phyloP scores from a whole-genome alignment of 768 basidiomycete genomes.

The button mushroom (Agaricus bisporus) region DNA sequence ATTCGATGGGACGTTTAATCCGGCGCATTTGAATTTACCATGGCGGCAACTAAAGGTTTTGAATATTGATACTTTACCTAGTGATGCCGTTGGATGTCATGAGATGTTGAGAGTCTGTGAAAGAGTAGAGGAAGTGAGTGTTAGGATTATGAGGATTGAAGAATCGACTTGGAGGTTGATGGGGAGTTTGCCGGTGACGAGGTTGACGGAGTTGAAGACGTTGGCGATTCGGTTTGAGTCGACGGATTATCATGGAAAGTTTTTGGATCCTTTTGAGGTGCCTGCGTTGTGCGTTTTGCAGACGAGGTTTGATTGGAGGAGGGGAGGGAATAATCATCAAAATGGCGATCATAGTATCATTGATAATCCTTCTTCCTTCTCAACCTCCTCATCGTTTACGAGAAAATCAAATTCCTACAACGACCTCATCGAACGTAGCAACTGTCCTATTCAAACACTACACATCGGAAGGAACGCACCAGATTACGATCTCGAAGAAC shows the following conservation, averaged over 20 bases:
- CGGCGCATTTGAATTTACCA: constrained; percentile 11
- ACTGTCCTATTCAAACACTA: constrained; percentile 6
- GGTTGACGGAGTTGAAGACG: neutral
- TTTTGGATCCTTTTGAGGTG: constrained; percentile 9
- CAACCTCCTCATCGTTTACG: too few species aligned
- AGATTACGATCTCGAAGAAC: constrained; percentile 1
- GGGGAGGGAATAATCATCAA: too few species aligned
- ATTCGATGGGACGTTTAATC: constrained; percentile 14
- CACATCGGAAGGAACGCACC: constrained; percentile 8
- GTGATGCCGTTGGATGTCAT: constrained; percentile 8
- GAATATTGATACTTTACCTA: constrained; percentile 6
- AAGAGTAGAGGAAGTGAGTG: neutral
- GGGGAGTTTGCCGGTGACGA: neutral
- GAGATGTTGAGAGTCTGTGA: constrained; percentile 5
- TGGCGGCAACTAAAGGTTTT: constrained; percentile 15
- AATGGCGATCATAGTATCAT: too few species aligned
- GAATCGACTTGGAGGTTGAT: neutral
- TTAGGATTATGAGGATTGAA: constrained; percentile 7
- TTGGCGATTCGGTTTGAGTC: constrained; percentile 5
- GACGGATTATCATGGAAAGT: neutral
- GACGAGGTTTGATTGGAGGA: constrained; percentile 9
- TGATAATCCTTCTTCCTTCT: too few species aligned
- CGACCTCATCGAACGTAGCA: constrained; percentile 5
- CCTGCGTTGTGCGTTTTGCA: constrained; percentile 2
- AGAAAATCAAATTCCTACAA: neutral